phyloP scores from a whole-genome alignment of 2,329 filamentous ascomycete genomes.

The Thelonectria discophora region DNA sequence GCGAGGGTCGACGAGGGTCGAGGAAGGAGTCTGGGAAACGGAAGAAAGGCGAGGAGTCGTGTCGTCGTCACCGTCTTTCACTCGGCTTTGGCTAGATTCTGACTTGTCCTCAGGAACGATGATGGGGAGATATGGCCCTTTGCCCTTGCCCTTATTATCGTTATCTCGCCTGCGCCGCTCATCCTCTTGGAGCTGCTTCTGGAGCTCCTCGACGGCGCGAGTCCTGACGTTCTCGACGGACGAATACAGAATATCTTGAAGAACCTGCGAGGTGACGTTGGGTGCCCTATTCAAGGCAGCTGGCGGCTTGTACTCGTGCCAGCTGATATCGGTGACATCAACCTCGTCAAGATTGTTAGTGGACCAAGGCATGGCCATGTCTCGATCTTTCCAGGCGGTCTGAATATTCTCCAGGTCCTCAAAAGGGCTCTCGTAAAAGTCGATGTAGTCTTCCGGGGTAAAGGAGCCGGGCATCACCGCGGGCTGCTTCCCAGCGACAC shows the following conservation, averaged over 20 bases:
- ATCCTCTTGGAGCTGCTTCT: conserved; percentile 42
- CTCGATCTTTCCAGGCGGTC: conserved; percentile 35
- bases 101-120: conserved; percentile 39
- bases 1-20: conserved; percentile 19
- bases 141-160: conserved; percentile 44
- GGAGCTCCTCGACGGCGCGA: conserved; percentile 47
- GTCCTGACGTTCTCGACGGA: conserved; percentile 57
- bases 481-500: conserved; percentile 24
- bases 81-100: background rate
- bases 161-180: conserved; percentile 37
- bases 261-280: conserved; percentile 51
- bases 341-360: conserved; percentile 36
- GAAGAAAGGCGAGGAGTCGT: conserved; percentile 5
- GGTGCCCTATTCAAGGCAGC: conserved; percentile 50
- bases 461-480: conserved; percentile 44
- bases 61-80: background rate
- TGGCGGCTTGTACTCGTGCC: conserved; percentile 59
- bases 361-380: conserved; percentile 33
- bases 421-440: conserved; percentile 44
- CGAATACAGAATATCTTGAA: conserved; percentile 52
- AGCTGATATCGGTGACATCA: conserved; percentile 50
- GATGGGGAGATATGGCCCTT: conserved; percentile 49
- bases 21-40: conserved; percentile 23
- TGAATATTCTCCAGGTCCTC: conserved; percentile 37
- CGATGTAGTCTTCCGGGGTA: conserved; percentile 43